These are phyloP conservation scores for Thalassiosira livingstoniorum DNA, from an alignment of 352 stramenopile species.

Conservation along the genomic window DNA sequence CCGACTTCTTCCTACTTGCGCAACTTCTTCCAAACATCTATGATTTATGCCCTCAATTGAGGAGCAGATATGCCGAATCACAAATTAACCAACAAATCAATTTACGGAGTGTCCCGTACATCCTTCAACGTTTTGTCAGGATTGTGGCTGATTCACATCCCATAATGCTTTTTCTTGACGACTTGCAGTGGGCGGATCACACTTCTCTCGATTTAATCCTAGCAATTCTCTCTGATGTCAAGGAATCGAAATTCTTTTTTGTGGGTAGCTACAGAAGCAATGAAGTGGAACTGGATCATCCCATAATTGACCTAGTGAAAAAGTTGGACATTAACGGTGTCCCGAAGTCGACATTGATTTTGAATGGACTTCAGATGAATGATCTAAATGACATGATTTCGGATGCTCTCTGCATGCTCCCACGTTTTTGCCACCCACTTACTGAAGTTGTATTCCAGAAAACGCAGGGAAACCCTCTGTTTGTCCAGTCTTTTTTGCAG, in stretches of 20 bases:
- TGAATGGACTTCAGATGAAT: constrained; percentile 39
- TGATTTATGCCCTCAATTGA: constrained; percentile 1
- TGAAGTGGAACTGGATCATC: constrained; percentile 44
- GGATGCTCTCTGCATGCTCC: constrained; percentile 46
- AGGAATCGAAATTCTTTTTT: neutral
- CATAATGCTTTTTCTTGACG: constrained; percentile 24
- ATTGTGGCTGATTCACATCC: constrained; percentile 7
- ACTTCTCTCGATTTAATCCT: neutral
- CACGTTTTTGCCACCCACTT: constrained; percentile 38
- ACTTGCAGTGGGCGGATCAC: constrained; percentile 8
- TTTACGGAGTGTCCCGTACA: constrained; percentile 28
- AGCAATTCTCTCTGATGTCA: neutral
- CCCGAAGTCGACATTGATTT: constrained; percentile 13
- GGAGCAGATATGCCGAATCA: neutral
- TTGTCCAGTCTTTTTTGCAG: constrained; percentile 29
- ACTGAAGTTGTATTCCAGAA: constrained; percentile 42
- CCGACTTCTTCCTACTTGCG: constrained; percentile 29
- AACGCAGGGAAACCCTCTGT: constrained; percentile 50
- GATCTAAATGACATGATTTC: constrained; percentile 60
- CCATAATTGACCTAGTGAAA: constrained; percentile 40
- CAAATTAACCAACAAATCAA: constrained; percentile 25
- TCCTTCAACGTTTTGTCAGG: constrained; percentile 26
- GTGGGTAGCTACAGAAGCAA: constrained; percentile 8
- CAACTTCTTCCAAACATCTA: constrained; percentile 40
- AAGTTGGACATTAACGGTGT: constrained; percentile 27